Conservation (phyloP, 805 yeast genomes). For the Candida nanaspora region DNA sequence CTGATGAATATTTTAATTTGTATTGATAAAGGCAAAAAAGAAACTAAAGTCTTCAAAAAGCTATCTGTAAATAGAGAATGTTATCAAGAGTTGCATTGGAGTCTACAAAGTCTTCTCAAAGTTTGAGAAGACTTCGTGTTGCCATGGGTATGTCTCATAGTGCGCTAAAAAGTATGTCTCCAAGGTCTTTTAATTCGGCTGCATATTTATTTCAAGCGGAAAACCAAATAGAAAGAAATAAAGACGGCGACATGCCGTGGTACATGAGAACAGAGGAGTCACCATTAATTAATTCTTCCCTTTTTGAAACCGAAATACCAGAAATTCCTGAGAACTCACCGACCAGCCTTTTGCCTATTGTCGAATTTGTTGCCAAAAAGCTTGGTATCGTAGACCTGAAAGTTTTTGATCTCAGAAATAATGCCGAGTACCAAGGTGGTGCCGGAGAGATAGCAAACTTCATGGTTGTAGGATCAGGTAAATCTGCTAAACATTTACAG, state of each 20-base stretch:
- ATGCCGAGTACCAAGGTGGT: slow-evolving; percentile 18
- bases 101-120: no score
- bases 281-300: slow-evolving; percentile 16
- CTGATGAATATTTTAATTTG: no score
- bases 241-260: slow-evolving; percentile 20
- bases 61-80: no score
- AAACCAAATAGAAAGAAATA: not conserved
- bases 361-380: slow-evolving; percentile 43
- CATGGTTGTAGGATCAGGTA: slow-evolving; percentile 68
- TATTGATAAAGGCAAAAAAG: no score
- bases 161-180: no score
- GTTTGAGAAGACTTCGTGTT: no score
- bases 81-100: no score
- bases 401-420: slow-evolving; percentile 54
- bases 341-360: slow-evolving; percentile 33
- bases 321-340: slow-evolving; percentile 58
- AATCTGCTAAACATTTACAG: slow-evolving; percentile 66
- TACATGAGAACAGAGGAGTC: slow-evolving; percentile 26
- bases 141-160: no score
- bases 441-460: slow-evolving; percentile 34
- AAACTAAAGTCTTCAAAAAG: no score
- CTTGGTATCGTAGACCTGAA: slow-evolving; percentile 60
- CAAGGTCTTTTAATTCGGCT: no score
- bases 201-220: no score
- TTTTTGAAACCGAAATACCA: slow-evolving; percentile 35